Conservation (phyloP, 345 rosid species). For the Arabis hirsuta region DNA sequence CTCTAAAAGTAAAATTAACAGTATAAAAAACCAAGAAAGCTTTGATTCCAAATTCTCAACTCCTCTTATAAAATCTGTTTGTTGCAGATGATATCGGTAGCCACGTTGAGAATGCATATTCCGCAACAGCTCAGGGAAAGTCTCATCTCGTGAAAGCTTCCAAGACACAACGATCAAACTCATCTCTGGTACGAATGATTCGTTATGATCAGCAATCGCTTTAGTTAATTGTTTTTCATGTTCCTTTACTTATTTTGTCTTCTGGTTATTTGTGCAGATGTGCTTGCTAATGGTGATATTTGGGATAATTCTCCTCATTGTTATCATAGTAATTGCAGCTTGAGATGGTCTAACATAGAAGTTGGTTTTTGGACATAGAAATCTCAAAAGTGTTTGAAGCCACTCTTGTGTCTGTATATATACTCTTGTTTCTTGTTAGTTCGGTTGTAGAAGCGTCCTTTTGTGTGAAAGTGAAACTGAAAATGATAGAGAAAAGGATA, state of each 20-base stretch:
- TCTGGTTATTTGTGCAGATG: conserved; percentile 52
- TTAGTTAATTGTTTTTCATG: background rate
- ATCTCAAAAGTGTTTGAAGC: conserved; percentile 5
- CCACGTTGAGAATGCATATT: conserved; percentile 70
- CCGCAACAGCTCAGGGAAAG: conserved; percentile 78
- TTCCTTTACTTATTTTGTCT: background rate
- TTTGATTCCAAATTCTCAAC: background rate
- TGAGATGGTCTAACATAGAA: conserved; percentile 43
- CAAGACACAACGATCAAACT: conserved; percentile 83
- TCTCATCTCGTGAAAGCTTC: conserved; percentile 83
- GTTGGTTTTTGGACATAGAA: conserved; percentile 22
- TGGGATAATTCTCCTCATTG: conserved; percentile 78
- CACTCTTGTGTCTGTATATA: conserved; percentile 25
- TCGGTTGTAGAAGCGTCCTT: background rate
- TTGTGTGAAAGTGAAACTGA: background rate
- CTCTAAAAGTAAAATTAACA: background rate
- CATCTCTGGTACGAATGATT: conserved; percentile 69
- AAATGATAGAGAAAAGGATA: background rate
- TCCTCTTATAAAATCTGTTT: conserved; percentile 9
- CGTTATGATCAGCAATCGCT: background rate
- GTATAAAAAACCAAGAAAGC: background rate
- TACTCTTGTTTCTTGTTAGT: background rate
- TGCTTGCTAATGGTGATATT: conserved; percentile 94
- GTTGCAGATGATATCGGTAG: conserved; percentile 84
- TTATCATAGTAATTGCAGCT: conserved; percentile 73